Base-by-base conservation (phyloP, 441 rosid species). In the Hura crepitans region DNA sequence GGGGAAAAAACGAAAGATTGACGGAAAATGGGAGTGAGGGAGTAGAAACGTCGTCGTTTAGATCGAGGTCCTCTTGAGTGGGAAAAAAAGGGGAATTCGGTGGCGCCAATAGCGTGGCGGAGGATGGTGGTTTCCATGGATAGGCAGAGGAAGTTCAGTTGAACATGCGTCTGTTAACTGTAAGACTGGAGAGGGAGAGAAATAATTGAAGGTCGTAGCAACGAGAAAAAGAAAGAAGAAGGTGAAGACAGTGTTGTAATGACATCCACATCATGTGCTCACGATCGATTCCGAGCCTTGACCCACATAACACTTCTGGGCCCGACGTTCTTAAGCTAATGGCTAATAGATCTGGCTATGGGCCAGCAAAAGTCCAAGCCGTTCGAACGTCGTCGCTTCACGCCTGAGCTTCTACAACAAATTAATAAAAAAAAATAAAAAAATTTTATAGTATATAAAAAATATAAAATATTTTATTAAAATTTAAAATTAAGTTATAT, bases 111-210 rank as follows among this genome's bases (percentile, higher is more conserved):
- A 0, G 84, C 50, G 67, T 66, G 77, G 61, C 57, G 75, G 50
- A 81, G 72, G 2, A 75, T 8, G 55, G 85, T 22, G 66, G 86
- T 66, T 74, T 85, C 88, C 94, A 85, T 89, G 22, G 27, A 27
- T 43, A 45, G 61, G 15, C 50, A 17, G 10, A 5, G 66, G 22
- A 25, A 22, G 4, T 20, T 57, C 62, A 56, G 67, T 55, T 4
- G 11, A 57, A 25, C 59, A 55, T 27, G 18, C 0, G 28, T 22
- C 25, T 13, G 23, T 35, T 25, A 23, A 35, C 10, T 2, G 56
- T 12, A 22, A 42, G 0, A 20, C 20, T n/a, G 8, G 0, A 46
- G 33, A 15, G 14, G 12, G 59, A 30, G 39, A 49, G 23, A 45
- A 28, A 13, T 17, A 6, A 53, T 7, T 3, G 37, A 20, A 46